Percentiles rank a stretch among this genome's conserved stretches.
Conservation (phyloP, 164 flowering plant species). For the Liriodendron chinense region DNA sequence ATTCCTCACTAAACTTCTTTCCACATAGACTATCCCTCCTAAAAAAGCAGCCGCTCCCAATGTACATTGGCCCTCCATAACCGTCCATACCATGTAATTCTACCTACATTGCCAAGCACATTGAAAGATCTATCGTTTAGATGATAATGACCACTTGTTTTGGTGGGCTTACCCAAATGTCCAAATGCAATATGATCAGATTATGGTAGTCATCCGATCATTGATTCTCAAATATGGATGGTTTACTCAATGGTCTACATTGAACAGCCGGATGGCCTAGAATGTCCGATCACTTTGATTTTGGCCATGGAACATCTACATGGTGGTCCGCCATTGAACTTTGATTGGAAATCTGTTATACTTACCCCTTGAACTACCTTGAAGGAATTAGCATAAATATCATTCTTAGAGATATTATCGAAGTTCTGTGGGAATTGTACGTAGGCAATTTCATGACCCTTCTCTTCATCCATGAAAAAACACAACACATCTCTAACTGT, state of each 20-base stretch:
- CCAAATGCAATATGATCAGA: too few species aligned
- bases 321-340: too few species aligned
- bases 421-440: slow-evolving; percentile 35
- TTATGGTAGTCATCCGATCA: too few species aligned
- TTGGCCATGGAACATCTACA: too few species aligned
- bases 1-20: slow-evolving; percentile 19
- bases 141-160: not conserved
- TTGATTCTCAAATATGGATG: too few species aligned
- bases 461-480: slow-evolving; percentile 38
- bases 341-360: too few species aligned
- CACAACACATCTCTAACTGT: slow-evolving; percentile 35
- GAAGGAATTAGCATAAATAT: slow-evolving; percentile 14
- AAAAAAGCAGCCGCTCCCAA: slow-evolving; percentile 77
- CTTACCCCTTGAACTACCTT: not conserved
- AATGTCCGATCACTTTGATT: too few species aligned
- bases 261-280: too few species aligned
- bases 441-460: slow-evolving; percentile 32
- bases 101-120: slow-evolving; percentile 7
- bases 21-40: slow-evolving; percentile 60
- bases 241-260: too few species aligned
- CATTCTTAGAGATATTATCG: slow-evolving; percentile 25
- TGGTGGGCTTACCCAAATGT: too few species aligned
- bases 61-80: slow-evolving; percentile 48
- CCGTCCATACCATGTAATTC: slow-evolving; percentile 30
- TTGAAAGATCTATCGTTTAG: not conserved